Percentiles rank a stretch among this genome's conserved stretches.
These are phyloP conservation scores for Prunus kanzakura DNA, from an alignment of 306 rosid species.

Conservation along the genomic window DNA sequence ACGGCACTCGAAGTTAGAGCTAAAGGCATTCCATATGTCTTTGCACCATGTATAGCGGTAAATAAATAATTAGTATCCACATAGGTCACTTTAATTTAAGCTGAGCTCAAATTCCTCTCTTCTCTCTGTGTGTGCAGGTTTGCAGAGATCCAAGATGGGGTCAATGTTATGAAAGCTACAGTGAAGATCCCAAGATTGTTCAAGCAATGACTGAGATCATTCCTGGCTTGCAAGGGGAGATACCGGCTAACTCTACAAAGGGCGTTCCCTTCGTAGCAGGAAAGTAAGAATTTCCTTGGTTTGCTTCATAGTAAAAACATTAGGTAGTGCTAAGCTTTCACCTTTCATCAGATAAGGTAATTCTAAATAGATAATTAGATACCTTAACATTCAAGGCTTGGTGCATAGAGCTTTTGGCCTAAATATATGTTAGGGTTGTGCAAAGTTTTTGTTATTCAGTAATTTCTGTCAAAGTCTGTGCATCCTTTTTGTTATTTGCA, in stretches of 20 bases:
- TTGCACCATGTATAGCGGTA: conserved; percentile 43
- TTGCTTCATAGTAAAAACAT: too few species aligned
- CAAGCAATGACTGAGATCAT: conserved; percentile 36
- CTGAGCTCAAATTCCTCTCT: not conserved
- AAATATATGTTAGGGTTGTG: too few species aligned
- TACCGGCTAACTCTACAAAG: conserved; percentile 27
- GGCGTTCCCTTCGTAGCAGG: conserved; percentile 32
- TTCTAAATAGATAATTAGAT: too few species aligned
- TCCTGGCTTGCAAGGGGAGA: conserved; percentile 39
- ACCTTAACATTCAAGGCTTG: too few species aligned
- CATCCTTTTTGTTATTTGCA: too few species aligned
- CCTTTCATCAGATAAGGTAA: too few species aligned
- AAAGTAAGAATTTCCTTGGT: conserved; percentile 25
- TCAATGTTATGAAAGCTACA: conserved; percentile 39
- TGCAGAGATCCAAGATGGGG: conserved; percentile 53
- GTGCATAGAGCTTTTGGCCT: too few species aligned
- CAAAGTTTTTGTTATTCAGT: too few species aligned
- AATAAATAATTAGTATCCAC: not conserved
- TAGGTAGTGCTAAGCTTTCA: too few species aligned
- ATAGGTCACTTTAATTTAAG: not conserved
- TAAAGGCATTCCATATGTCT: conserved; percentile 35
- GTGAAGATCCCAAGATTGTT: conserved; percentile 29
- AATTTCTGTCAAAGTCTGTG: too few species aligned
- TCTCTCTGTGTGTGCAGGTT: conserved; percentile 14
- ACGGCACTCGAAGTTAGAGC: conserved; percentile 44